These are phyloP conservation scores for Trichoderma aggressivum DNA, from an alignment of 2,329 filamentous ascomycete genomes.

Conservation along the genomic window DNA sequence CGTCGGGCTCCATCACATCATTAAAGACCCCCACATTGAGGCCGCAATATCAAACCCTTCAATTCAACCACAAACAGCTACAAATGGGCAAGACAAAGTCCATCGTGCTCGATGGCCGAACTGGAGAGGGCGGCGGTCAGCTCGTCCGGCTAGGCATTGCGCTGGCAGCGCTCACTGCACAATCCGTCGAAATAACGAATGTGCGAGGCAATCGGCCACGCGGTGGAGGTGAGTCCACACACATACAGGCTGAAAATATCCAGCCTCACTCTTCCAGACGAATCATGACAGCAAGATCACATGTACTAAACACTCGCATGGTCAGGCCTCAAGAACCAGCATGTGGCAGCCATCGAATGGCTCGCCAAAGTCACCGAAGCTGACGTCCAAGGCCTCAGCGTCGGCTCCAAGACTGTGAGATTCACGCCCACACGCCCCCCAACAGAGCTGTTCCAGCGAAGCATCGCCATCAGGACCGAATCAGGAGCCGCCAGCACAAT, in stretches of 20 bases:
- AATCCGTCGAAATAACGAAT: constrained; percentile 51
- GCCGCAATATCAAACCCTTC: background rate
- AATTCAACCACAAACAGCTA: background rate
- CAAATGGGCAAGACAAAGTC: constrained; percentile 26
- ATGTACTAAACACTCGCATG: background rate
- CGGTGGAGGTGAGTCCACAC: constrained; percentile 27
- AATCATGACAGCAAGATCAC: background rate
- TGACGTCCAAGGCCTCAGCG: constrained; percentile 45
- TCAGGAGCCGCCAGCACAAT: constrained; percentile 52
- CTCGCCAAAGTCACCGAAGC: constrained; percentile 52
- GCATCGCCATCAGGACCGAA: constrained; percentile 48
- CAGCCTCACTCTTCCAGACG: background rate
- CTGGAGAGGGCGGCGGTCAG: constrained; percentile 61
- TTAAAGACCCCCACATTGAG: background rate
- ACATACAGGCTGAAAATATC: background rate
- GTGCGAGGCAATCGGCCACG: constrained; percentile 52
- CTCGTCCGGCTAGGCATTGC: constrained; percentile 55
- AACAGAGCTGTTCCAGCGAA: constrained; percentile 38
- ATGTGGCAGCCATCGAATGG: constrained; percentile 54
- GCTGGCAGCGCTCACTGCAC: constrained; percentile 53
- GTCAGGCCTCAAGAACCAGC: constrained; percentile 58
- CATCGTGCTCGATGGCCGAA: constrained; percentile 53
- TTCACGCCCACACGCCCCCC: constrained; percentile 44
- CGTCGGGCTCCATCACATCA: background rate
- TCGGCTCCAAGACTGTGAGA: constrained; percentile 50